Evolutionary conservation across 2,329 filamentous ascomycete species (phyloP).

Genomic region (Colletotrichum aenigma): DNA sequence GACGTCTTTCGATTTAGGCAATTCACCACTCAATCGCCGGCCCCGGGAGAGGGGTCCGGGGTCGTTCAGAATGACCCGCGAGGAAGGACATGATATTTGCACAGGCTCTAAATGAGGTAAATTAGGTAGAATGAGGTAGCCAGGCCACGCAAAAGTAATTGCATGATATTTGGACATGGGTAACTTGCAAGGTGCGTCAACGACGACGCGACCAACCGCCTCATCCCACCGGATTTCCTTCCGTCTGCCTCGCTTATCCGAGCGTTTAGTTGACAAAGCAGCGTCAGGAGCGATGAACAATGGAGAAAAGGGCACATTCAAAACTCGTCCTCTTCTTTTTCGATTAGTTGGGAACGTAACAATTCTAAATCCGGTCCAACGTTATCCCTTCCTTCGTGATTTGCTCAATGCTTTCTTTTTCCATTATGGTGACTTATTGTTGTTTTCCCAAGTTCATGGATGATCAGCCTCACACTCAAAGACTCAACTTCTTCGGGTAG

Average conservation of each 20-base stretch:
- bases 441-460: neutral
- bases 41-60: neutral
- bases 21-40: neutral
- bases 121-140: neutral
- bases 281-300: neutral
- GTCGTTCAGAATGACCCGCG: neutral
- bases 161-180: neutral
- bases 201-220: neutral
- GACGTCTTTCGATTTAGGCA: neutral
- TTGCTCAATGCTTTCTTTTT: neutral
- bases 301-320: neutral
- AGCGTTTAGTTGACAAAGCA: neutral
- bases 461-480: neutral
- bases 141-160: neutral
- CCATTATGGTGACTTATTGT: neutral
- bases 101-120: neutral
- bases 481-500: neutral
- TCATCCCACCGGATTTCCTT: neutral
- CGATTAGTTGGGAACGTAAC: neutral
- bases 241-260: neutral
- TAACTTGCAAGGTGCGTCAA: neutral
- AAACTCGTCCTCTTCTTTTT: neutral
- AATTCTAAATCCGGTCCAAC: neutral
- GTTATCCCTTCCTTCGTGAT: neutral
- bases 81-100: neutral